These are phyloP conservation scores for Colletotrichum graminicola DNA, from an alignment of 2,329 filamentous ascomycete genomes.

Conservation along the genomic window DNA sequence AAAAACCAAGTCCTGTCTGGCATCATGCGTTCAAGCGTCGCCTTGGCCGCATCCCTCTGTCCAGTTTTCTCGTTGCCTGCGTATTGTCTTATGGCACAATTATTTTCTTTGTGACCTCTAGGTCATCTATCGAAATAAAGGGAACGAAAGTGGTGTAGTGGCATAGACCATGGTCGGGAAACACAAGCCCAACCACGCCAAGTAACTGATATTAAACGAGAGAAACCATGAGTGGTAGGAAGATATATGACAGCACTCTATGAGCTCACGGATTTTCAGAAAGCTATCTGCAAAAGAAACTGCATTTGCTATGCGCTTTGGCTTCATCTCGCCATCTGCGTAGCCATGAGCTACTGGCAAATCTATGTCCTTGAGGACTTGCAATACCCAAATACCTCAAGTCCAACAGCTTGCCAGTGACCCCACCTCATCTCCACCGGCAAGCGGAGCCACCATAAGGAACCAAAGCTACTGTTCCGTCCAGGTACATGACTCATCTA, in stretches of 20 bases:
- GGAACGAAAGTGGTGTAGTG: too few species aligned
- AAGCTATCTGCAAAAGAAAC: neutral
- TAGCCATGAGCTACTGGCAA: too few species aligned
- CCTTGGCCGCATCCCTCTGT: neutral
- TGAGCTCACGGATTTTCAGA: neutral
- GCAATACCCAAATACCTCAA: neutral
- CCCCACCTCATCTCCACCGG: neutral
- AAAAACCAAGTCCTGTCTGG: neutral
- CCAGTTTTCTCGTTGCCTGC: neutral
- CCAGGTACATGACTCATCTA: constrained; percentile 14
- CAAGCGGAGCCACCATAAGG: neutral
- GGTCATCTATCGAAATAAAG: too few species aligned
- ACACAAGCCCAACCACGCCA: neutral
- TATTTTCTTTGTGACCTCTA: neutral
- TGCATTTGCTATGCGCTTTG: too few species aligned
- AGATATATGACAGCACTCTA: too few species aligned
- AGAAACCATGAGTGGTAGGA: neutral
- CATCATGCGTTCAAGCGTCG: neutral
- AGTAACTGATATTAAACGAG: neutral
- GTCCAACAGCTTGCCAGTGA: neutral
- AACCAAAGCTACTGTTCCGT: neutral
- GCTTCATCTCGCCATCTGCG: neutral
- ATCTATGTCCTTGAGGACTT: neutral
- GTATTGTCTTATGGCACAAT: neutral
- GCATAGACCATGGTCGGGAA: neutral